phyloP scores from a whole-genome alignment of 2,329 filamentous ascomycete species.

The Paraphoma chrysanthemicola region DNA sequence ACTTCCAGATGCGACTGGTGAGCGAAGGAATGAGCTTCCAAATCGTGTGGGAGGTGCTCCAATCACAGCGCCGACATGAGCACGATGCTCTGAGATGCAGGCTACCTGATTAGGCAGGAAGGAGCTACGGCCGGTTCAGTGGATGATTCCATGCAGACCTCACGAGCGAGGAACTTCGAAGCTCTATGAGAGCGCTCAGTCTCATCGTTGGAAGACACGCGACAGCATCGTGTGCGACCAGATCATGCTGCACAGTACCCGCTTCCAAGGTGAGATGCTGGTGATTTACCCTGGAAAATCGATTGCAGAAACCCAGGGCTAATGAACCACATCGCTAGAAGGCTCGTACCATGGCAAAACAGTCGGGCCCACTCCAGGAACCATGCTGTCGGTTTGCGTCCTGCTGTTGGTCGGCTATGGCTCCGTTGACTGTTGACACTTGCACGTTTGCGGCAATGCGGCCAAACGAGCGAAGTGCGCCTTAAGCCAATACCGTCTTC shows the following conservation, averaged over 20 bases:
- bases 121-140: not conserved
- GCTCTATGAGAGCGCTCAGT: too few species aligned
- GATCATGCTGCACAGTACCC: too few species aligned
- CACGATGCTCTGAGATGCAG: not conserved
- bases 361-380: conserved; percentile 2
- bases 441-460: not conserved
- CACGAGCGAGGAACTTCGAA: too few species aligned
- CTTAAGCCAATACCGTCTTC: not conserved
- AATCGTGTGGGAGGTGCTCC: not conserved
- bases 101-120: conserved; percentile 3
- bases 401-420: not conserved
- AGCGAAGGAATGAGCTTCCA: not conserved
- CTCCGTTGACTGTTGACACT: not conserved
- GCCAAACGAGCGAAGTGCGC: not conserved
- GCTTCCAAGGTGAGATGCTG: too few species aligned
- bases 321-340: not conserved
- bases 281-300: not conserved
- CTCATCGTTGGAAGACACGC: too few species aligned
- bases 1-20: conserved; percentile 1
- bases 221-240: too few species aligned
- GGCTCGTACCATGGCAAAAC: not conserved
- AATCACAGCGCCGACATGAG: not conserved
- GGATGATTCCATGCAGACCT: not conserved
- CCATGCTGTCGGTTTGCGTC: conserved; percentile 7
- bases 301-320: not conserved